Percentiles rank a stretch among this genome's conserved stretches.
These are phyloP conservation scores for Globisporangium heterothallicum DNA, from an alignment of 352 stramenopile genomes.

Conservation along the genomic window DNA sequence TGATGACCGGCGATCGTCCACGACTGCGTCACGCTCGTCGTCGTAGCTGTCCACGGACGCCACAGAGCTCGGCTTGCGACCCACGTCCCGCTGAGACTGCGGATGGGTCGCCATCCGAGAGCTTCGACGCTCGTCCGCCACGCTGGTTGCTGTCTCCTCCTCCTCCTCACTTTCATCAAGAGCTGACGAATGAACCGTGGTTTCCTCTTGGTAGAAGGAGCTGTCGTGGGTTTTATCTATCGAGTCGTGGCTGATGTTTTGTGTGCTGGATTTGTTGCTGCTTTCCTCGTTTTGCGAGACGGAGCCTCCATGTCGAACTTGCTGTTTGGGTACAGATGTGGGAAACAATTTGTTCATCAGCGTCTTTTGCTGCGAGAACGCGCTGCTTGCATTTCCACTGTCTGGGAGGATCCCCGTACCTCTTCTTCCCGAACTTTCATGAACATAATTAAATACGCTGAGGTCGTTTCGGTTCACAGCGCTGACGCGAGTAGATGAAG, in stretches of 20 bases:
- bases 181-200: not conserved
- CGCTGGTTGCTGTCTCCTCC: not conserved
- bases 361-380: not conserved
- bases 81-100: not conserved
- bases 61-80: constrained; percentile 13
- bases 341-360: constrained; percentile 8
- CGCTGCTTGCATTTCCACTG: not conserved
- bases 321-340: not conserved
- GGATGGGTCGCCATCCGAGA: constrained; percentile 2
- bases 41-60: constrained; percentile 9
- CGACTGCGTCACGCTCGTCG: not conserved
- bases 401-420: too few species aligned
- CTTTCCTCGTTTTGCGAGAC: not conserved
- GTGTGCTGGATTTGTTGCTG: not conserved
- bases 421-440: too few species aligned
- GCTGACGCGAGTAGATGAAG: not conserved
- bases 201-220: not conserved
- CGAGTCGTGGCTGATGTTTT: not conserved
- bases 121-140: not conserved
- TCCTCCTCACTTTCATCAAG: not conserved
- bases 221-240: not conserved
- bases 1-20: constrained; percentile 3
- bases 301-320: not conserved
- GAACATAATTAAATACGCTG: not conserved
- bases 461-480: not conserved